phyloP scores from a whole-genome alignment of 2,329 filamentous ascomycete genomes.

The Grosmannia penicillata region DNA sequence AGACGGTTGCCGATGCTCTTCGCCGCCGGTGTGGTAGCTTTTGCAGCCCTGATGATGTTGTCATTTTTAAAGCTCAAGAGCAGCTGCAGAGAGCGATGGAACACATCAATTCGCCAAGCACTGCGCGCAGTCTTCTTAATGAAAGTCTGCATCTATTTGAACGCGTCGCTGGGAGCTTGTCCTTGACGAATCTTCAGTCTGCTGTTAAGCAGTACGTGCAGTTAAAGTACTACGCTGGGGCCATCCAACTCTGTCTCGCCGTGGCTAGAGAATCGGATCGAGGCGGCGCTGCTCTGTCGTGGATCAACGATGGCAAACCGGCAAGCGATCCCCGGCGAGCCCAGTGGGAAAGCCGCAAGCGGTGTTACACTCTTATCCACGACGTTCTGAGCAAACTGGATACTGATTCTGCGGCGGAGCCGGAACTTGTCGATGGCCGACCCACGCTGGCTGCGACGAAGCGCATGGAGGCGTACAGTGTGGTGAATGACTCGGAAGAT shows the following conservation, averaged over 20 bases:
- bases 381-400: conserved; percentile 69
- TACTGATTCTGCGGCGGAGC: conserved; percentile 48
- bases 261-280: conserved; percentile 78
- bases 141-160: conserved; percentile 82
- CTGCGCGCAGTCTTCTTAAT: conserved; percentile 65
- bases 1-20: conserved; percentile 91
- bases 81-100: conserved; percentile 80
- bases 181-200: conserved; percentile 62
- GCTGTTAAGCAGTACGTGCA: conserved; percentile 67
- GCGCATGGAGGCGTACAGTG: conserved; percentile 73
- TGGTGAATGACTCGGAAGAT: conserved; percentile 77
- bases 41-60: conserved; percentile 91
- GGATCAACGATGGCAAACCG: conserved; percentile 74
- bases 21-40: conserved; percentile 88
- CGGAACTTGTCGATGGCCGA: conserved; percentile 63
- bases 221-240: conserved; percentile 84
- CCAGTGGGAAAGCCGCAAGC: conserved; percentile 55
- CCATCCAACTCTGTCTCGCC: conserved; percentile 71
- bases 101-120: conserved; percentile 57
- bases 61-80: conserved; percentile 97
- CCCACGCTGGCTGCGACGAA: conserved; percentile 63
- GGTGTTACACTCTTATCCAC: conserved; percentile 80
- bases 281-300: conserved; percentile 69
- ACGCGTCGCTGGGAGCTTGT: conserved; percentile 72
- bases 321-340: conserved; percentile 52